Percentiles rank a stretch among this genome's conserved stretches.
phyloP scores from a whole-genome alignment of 2,329 filamentous ascomycete genomes.

The Nigrospora sphaerica region DNA sequence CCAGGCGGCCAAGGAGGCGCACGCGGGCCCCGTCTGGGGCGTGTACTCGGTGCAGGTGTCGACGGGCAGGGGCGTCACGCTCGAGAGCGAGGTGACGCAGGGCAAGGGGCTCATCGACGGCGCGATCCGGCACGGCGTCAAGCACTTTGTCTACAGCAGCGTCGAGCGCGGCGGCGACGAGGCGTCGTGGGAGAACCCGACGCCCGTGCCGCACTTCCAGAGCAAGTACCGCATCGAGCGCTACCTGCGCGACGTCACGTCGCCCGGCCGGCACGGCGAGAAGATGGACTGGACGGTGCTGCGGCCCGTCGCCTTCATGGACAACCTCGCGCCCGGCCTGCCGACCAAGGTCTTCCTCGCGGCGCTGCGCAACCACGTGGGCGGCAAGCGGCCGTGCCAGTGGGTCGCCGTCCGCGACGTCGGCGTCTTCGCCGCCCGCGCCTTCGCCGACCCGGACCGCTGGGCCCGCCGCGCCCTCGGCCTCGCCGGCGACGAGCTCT shows the following conservation, averaged over 20 bases:
- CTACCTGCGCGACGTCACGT: conserved; percentile 42
- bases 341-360: conserved; percentile 27
- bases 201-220: conserved; percentile 54
- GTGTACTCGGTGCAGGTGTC: conserved; percentile 50
- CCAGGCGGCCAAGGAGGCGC: conserved; percentile 12
- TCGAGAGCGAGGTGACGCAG: conserved; percentile 34
- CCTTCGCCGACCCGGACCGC: conserved; percentile 27
- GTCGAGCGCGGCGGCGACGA: conserved; percentile 54
- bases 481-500: conserved; percentile 30
- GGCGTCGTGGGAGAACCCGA: conserved; percentile 42
- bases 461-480: conserved; percentile 29
- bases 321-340: conserved; percentile 35
- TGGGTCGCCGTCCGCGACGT: conserved; percentile 35
- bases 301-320: conserved; percentile 56
- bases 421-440: conserved; percentile 35
- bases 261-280: conserved; percentile 21
- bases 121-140: conserved; percentile 45
- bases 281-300: conserved; percentile 55
- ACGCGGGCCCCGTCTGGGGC: conserved; percentile 39
- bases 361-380: conserved; percentile 21
- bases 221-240: conserved; percentile 56
- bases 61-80: conserved; percentile 24
- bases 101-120: conserved; percentile 52
- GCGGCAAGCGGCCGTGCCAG: conserved; percentile 26
- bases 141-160: conserved; percentile 56